Percentiles rank a stretch among this genome's conserved stretches.
Evolutionary conservation across 805 yeast species (phyloP).

Genomic region (Saccharomycopsis sp.): DNA sequence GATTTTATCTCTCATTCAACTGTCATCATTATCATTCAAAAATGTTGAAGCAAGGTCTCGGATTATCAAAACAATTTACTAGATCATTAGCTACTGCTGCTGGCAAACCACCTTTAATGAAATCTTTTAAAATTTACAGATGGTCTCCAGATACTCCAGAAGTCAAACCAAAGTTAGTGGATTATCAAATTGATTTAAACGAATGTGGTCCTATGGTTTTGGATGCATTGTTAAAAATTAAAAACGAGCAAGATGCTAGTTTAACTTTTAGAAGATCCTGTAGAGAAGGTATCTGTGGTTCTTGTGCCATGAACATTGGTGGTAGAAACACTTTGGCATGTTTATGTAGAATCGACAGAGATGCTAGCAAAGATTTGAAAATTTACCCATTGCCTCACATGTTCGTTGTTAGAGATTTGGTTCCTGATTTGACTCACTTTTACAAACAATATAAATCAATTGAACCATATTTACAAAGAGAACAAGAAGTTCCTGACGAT

Average conservation of each 20-base stretch:
- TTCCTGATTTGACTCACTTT: slow-evolving; percentile 95
- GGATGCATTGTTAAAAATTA: slow-evolving; percentile 90
- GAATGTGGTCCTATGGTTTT: slow-evolving; percentile 96
- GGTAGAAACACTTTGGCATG: slow-evolving; percentile 97
- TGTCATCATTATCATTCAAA: background rate
- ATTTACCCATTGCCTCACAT: slow-evolving; percentile 97
- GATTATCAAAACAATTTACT: slow-evolving; percentile 9
- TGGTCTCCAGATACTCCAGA: slow-evolving; percentile 98
- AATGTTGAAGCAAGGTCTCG: slow-evolving; percentile 8
- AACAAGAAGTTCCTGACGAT: slow-evolving; percentile 62
- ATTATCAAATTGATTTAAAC: slow-evolving; percentile 79
- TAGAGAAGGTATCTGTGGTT: slow-evolving; percentile 99
- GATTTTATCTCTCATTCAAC: background rate
- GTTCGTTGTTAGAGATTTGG: slow-evolving; percentile 95
- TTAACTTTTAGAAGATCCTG: slow-evolving; percentile 96
- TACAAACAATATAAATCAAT: slow-evolving; percentile 98
- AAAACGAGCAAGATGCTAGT: slow-evolving; percentile 94
- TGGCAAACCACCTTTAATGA: slow-evolving; percentile 49
- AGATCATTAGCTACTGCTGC: slow-evolving; percentile 42
- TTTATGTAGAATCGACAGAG: slow-evolving; percentile 85
- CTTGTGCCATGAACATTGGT: slow-evolving; percentile 99
- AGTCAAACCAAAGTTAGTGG: slow-evolving; percentile 79
- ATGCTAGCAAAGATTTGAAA: slow-evolving; percentile 66
- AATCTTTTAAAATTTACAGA: slow-evolving; percentile 89
- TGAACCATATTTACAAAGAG: slow-evolving; percentile 92